phyloP scores from a whole-genome alignment of 2,329 filamentous ascomycete genomes.

The Botrytis fabae region DNA sequence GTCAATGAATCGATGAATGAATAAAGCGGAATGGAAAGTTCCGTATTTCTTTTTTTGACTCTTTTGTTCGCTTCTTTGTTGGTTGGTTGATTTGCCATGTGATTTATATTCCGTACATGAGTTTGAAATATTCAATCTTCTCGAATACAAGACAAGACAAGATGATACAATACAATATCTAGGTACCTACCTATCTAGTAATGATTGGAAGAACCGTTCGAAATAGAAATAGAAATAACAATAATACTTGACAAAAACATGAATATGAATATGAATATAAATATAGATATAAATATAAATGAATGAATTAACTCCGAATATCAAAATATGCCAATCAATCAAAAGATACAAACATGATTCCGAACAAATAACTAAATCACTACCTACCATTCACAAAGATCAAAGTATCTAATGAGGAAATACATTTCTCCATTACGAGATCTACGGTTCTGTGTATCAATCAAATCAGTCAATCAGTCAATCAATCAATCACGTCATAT shows the following conservation, averaged over 20 bases:
- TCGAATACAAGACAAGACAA: background rate
- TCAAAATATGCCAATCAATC: background rate
- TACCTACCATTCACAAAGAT: background rate
- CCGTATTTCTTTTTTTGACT: background rate
- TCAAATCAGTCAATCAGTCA: too few relatives aligned
- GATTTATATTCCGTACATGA: background rate
- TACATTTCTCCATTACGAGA: background rate
- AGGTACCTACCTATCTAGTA: background rate
- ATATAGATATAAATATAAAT: background rate
- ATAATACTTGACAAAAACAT: background rate
- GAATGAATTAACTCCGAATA: background rate
- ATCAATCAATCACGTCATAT: too few relatives aligned
- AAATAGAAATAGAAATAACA: background rate
- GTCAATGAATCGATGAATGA: background rate
- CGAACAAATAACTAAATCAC: background rate
- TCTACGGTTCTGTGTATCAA: too few relatives aligned
- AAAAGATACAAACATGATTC: background rate
- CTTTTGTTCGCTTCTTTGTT: background rate
- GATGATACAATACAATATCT: background rate
- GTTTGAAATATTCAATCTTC: background rate
- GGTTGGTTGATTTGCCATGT: background rate
- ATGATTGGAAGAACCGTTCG: background rate
- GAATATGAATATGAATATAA: background rate
- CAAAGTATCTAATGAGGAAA: background rate
- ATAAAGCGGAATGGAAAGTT: background rate